These are phyloP conservation scores for Colletotrichum sp. DNA, from an alignment of 2,329 filamentous ascomycete species.

Conservation along the genomic window DNA sequence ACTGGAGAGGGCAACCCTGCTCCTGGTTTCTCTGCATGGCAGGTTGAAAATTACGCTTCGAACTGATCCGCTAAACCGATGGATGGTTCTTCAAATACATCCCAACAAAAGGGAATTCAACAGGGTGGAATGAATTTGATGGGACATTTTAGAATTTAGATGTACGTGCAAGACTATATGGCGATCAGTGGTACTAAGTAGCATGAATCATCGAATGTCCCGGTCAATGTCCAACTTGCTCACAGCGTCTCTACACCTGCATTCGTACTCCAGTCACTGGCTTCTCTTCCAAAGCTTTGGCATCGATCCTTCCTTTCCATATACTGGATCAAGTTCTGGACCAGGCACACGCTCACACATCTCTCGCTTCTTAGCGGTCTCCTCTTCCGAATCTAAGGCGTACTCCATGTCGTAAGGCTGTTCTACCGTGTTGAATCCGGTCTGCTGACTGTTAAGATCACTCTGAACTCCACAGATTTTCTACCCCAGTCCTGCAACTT, in stretches of 20 bases:
- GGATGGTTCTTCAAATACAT: background rate
- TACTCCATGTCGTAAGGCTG: background rate
- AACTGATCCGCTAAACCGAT: accelerated
- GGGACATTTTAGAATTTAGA: background rate
- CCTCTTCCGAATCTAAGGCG: background rate
- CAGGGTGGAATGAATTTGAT: background rate
- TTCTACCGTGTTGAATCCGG: background rate
- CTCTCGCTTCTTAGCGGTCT: background rate
- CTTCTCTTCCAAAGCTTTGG: background rate
- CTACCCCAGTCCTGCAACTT: background rate
- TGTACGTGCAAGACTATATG: background rate
- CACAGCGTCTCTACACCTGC: background rate
- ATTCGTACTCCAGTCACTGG: background rate
- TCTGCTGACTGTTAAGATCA: background rate
- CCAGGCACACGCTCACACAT: background rate
- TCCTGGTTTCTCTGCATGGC: background rate
- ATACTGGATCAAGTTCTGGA: background rate
- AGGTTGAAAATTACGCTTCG: background rate
- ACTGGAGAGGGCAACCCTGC: background rate
- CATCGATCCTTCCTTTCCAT: background rate
- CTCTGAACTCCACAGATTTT: background rate
- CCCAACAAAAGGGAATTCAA: background rate
- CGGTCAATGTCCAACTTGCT: background rate
- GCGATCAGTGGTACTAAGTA: background rate
- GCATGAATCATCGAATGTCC: background rate